A percentile compares a stretch with the other conserved stretches of the same genome.
phyloP scores from a whole-genome alignment of 164 flowering plant species.

The Cinnamomum micranthum region DNA sequence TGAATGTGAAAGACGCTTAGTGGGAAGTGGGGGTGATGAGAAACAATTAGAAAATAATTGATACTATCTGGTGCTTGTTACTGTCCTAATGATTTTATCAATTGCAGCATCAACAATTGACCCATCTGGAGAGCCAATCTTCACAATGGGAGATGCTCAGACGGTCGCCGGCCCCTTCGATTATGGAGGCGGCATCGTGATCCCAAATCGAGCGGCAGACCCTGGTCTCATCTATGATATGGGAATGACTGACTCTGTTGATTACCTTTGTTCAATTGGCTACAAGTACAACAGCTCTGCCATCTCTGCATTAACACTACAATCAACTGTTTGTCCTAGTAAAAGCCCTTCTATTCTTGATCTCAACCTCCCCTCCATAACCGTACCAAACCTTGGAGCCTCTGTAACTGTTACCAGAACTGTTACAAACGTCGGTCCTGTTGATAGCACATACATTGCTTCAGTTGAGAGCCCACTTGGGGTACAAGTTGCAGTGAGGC shows the following conservation, averaged over 20 bases:
- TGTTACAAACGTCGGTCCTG: conserved; percentile 40
- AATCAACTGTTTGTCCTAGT: conserved; percentile 13
- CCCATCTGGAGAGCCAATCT: no score
- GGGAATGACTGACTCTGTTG: conserved; percentile 22
- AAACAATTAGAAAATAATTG: neutral
- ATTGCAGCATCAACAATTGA: no score
- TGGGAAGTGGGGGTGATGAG: neutral
- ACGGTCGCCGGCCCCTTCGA: conserved; percentile 38
- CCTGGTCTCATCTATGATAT: conserved; percentile 42
- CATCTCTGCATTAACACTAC: conserved; percentile 20
- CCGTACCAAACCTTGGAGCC: conserved; percentile 33
- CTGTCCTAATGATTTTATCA: no score
- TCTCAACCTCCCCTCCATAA: conserved; percentile 47
- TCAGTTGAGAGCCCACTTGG: conserved; percentile 42
- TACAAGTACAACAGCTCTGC: conserved; percentile 23
- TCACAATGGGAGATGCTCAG: neutral
- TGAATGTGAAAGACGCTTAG: neutral
- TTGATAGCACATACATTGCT: conserved; percentile 25
- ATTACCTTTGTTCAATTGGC: conserved; percentile 35
- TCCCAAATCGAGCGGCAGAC: conserved; percentile 36
- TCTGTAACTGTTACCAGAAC: conserved; percentile 32
- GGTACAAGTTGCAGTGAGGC: conserved; percentile 34
- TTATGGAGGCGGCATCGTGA: conserved; percentile 34
- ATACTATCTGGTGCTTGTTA: neutral
- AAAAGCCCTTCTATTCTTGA: conserved; percentile 9